A percentile compares a stretch with the other conserved stretches of the same genome.
Conservation (phyloP, 768 basidiomycete genomes). For the Vishniacozyma victoriae region DNA sequence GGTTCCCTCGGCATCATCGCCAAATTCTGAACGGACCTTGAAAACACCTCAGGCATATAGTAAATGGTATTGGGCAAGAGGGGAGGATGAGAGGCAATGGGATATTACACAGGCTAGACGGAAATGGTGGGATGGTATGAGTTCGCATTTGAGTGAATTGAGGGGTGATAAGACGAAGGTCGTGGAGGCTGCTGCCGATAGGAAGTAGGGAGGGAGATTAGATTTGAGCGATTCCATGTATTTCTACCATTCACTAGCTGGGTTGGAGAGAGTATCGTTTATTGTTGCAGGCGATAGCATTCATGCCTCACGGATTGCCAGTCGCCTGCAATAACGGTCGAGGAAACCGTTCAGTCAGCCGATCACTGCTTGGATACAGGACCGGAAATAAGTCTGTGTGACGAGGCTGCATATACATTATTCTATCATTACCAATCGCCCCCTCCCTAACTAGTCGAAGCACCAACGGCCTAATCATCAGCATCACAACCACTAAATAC, state of each 20-base stretch:
- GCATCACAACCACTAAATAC: neutral
- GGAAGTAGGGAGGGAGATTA: too few relatives aligned
- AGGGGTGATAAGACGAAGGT: neutral
- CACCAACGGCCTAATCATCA: slow-evolving; percentile 41
- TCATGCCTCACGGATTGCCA: neutral
- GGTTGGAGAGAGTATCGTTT: too few relatives aligned
- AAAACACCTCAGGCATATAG: slow-evolving; percentile 7
- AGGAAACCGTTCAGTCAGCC: neutral
- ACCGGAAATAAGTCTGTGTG: too few relatives aligned
- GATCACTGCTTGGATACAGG: too few relatives aligned
- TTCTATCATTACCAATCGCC: neutral
- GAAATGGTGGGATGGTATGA: slow-evolving; percentile 39
- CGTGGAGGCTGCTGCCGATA: slow-evolving; percentile 1
- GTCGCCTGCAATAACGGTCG: too few relatives aligned
- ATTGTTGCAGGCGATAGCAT: neutral
- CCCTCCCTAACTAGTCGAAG: slow-evolving; percentile 41
- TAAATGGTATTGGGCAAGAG: slow-evolving; percentile 26
- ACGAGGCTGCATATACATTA: too few relatives aligned
- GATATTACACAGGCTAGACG: slow-evolving; percentile 34
- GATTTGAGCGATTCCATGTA: too few relatives aligned
- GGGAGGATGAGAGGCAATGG: slow-evolving; percentile 23
- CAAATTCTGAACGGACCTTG: neutral
- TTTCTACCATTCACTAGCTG: too few relatives aligned
- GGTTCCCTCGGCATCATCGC: neutral
- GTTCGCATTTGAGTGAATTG: slow-evolving; percentile 1